Conservation (phyloP, 2,329 filamentous ascomycete genomes). For the Bipolaris victoriae region DNA sequence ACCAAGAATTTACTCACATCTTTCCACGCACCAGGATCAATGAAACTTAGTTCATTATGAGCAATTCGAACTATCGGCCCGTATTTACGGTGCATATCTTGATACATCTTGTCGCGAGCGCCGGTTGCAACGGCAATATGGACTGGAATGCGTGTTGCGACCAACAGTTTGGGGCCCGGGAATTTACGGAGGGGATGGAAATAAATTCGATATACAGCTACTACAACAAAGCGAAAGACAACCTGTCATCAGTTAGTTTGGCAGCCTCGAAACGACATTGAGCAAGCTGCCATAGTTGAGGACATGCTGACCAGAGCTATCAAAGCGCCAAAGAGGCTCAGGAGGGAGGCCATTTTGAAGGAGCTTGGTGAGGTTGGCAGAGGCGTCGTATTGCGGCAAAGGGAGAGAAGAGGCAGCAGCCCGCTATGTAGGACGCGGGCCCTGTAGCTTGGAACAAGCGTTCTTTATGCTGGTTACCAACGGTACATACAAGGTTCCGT, state of each 20-base stretch:
- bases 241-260: conserved; percentile 16
- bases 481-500: no score
- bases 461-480: no score
- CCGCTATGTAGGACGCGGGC: no score
- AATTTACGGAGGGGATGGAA: conserved; percentile 47
- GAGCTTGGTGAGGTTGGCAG: neutral
- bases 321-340: conserved; percentile 7
- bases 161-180: conserved; percentile 51
- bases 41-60: conserved; percentile 52
- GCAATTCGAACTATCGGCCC: conserved; percentile 51
- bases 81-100: conserved; percentile 49
- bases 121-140: conserved; percentile 35
- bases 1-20: conserved; percentile 20
- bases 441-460: no score
- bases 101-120: conserved; percentile 21
- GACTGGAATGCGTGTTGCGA: conserved; percentile 46
- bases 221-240: conserved; percentile 21
- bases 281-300: neutral
- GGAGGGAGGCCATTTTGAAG: conserved; percentile 7
- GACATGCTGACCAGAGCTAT: conserved; percentile 10
- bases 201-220: conserved; percentile 47
- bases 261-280: neutral
- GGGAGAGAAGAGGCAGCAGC: neutral
- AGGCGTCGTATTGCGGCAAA: neutral
- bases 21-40: conserved; percentile 44